These are phyloP conservation scores for Leucosporidium creatinivorum DNA, from an alignment of 768 basidiomycete genomes.

Conservation along the genomic window DNA sequence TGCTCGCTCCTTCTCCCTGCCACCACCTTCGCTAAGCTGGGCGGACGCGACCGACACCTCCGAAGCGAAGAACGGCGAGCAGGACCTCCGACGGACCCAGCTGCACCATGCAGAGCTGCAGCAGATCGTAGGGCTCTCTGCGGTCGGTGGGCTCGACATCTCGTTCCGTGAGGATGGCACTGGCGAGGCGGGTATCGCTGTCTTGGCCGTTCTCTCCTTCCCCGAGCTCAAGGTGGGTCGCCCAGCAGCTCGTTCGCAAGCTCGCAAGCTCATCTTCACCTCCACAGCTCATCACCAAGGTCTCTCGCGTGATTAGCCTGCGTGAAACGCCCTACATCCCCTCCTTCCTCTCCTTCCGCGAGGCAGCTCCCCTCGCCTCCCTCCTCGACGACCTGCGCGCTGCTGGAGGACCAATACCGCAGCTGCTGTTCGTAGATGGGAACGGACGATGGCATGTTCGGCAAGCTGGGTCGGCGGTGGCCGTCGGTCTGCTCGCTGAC, in stretches of 20 bases:
- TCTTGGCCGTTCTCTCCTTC: slow-evolving; percentile 33
- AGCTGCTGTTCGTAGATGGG: slow-evolving; percentile 39
- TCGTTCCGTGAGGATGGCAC: slow-evolving; percentile 20
- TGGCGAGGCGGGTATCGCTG: slow-evolving; percentile 34
- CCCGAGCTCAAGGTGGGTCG: slow-evolving; percentile 37
- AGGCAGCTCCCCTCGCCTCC: slow-evolving; percentile 26
- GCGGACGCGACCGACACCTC: too few relatives aligned
- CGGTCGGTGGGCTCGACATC: slow-evolving; percentile 38
- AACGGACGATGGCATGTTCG: slow-evolving; percentile 39
- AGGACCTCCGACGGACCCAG: too few relatives aligned
- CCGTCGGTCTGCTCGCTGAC: slow-evolving; percentile 33
- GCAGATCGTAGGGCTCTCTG: slow-evolving; percentile 16
- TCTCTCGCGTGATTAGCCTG: slow-evolving; percentile 26
- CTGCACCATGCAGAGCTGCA: too few relatives aligned
- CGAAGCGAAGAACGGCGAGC: too few relatives aligned
- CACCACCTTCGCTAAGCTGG: too few relatives aligned
- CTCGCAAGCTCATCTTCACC: neutral
- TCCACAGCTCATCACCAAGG: slow-evolving; percentile 30
- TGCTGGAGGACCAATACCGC: slow-evolving; percentile 27
- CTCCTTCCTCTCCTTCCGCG: slow-evolving; percentile 39
- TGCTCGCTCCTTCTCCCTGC: too few relatives aligned
- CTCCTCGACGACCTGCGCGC: slow-evolving; percentile 32
- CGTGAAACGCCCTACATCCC: slow-evolving; percentile 36
- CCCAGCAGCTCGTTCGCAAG: too few relatives aligned
- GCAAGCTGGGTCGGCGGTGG: slow-evolving; percentile 37